Evolutionary conservation across 108 stramenopile species (phyloP), one percentile per base, ranked within the genome.

Genomic region (Nannochloropsis gaditana): DNA sequence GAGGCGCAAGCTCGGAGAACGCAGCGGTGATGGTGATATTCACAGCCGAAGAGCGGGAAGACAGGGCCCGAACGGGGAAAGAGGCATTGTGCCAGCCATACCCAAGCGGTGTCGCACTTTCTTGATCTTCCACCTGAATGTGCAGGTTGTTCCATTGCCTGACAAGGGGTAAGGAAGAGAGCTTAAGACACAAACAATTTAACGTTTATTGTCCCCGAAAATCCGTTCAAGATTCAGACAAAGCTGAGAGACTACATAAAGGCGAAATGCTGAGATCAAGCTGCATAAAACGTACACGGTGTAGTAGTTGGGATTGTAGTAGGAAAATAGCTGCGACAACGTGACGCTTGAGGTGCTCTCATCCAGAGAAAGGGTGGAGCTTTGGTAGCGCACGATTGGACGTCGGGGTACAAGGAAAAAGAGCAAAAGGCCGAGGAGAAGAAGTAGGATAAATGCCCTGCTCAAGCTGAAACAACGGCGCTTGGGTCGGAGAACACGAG

Each of bases 121-220:
- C 59, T 73, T 73, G 59, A n/a, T 73, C 59, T 73, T 73, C 59
- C 3, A 73, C 59, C n/a, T 73, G 59, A n/a, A 73, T 73, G 59
- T 73, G 59, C 15, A 73, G 59, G 59, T 73, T 73, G n/a, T 73
- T 73, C 59, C 59, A 73, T 73, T 73, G 59, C 59, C 59, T 73
- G 59, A 73, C 19, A 73, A 73, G 15, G 47, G 15, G 47, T 10
- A 15, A 50, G 47, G 47, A 15, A 50, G 15, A 15, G 47, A 50
- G 47, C 11, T 31, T 31, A 31, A 31, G 31, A 31, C 31, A 31
- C 31, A 0, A 31, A 31, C 0, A 31, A 31, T 1, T 1, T 31
- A 31, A 31, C 31, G 31, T 31, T 31, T 31, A 31, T 31, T 31
- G 31, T 31, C 31, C 31, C 31, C 31, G 31, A 31, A 31, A 31